Evolutionary conservation across 352 stramenopile species (phyloP), one percentile per base, ranked within the genome.

Genomic region (Aphanomyces astaci): DNA sequence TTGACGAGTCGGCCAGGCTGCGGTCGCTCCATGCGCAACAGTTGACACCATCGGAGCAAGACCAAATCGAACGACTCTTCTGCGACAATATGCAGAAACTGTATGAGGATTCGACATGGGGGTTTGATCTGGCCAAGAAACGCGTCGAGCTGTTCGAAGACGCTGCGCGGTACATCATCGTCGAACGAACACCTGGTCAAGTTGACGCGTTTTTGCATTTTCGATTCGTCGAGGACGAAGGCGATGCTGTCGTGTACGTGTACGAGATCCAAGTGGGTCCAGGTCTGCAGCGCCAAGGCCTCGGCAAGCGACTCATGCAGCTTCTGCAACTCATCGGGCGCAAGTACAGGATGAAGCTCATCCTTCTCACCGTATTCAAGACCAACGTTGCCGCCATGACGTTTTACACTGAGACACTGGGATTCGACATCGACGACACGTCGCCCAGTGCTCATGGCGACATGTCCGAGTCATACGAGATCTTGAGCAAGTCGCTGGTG

Each of bases 331-430:
- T 92, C 13, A 82, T 98, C 33, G 90, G 82, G 30, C 72, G 79
- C 33, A 76, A 85, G 59, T 78, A 88, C 63, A 55, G 73, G 24
- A 94, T 98, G 86, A 73, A 92, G 52, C 90, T 96, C 71, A 80
- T 98, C 32, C 79, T 98, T 64, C 78, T 98, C 54, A 98, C 94
- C 2, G 94, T 98, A 24, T 98, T 98, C 69, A 96, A 97, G 74
- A 72, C 57, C 4, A 98, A 98, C 73, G 57, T 71, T 10, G 62
- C 69, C 9, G 94, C 94, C 10, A 86, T 97, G 77, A 70, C 67
- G 27, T 98, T 98, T 75, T 98, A 98, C 75, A 78, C 72, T 52
- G 66, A 87, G 28, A 91, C 79, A 36, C 66, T 98, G 72, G 77
- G 79, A 31, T 98, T 97, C 72, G 56, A 63, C 24, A 81, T 98